Percentiles rank a stretch among this genome's conserved stretches.
These are phyloP conservation scores for Perkinsus marinus DNA, from an alignment of 169 alveolate species.

Conservation along the genomic window DNA sequence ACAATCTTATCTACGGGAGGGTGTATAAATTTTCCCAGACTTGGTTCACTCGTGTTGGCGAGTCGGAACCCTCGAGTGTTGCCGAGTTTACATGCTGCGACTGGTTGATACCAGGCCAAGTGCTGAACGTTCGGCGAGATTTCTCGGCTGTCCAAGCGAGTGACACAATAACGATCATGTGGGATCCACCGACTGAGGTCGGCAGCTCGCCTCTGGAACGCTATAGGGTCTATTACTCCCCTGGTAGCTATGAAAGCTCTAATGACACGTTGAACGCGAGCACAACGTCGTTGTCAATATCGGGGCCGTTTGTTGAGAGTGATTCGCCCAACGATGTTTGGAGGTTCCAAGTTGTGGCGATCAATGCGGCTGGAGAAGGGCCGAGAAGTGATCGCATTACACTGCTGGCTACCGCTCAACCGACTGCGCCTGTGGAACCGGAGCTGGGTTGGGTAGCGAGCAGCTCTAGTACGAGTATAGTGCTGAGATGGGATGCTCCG, in stretches of 20 bases:
- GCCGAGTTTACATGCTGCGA: constrained; percentile 17
- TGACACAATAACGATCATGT: constrained; percentile 13
- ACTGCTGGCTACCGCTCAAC: constrained; percentile 8
- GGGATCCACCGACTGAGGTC: constrained; percentile 25
- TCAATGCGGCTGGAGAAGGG: constrained; percentile 30
- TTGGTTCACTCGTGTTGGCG: not conserved
- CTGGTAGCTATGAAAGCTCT: constrained; percentile 3
- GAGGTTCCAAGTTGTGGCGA: constrained; percentile 28
- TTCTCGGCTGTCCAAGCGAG: not conserved
- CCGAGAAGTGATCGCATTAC: constrained; percentile 23
- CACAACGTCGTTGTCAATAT: not conserved
- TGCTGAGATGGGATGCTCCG: constrained; percentile 14
- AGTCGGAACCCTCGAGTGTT: not conserved
- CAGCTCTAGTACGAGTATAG: constrained; percentile 1
- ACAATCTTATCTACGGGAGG: not conserved
- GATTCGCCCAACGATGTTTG: not conserved
- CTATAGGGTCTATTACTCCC: constrained; percentile 14
- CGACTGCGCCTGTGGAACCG: not conserved
- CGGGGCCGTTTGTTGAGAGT: constrained; percentile 7
- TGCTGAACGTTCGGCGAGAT: constrained; percentile 15
- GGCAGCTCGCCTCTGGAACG: constrained; percentile 14
- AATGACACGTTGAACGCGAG: not conserved
- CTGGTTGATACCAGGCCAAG: constrained; percentile 12
- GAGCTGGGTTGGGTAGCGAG: not conserved
- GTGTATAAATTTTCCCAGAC: not conserved